Evolutionary conservation across 352 stramenopile genomes (phyloP).

Genomic region (Pythium dissimile): DNA sequence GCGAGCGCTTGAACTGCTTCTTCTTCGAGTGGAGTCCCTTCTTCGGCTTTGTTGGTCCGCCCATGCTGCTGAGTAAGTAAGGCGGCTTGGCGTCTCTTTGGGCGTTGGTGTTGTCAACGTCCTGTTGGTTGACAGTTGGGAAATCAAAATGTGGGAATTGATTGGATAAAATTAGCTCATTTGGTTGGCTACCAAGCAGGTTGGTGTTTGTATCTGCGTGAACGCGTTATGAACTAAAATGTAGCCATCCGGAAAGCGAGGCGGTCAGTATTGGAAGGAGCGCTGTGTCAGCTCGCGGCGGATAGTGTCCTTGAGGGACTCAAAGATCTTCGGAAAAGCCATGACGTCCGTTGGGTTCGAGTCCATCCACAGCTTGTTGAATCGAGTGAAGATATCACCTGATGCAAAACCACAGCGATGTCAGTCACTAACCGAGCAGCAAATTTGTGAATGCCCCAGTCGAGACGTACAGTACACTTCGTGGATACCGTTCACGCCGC

Average conservation of each 20-base stretch:
- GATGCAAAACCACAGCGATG: background rate
- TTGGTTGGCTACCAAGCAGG: slow-evolving; percentile 15
- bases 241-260: slow-evolving; percentile 21
- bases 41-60: slow-evolving; percentile 49
- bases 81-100: slow-evolving; percentile 13
- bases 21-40: slow-evolving; percentile 78
- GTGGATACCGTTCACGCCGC: slow-evolving; percentile 50
- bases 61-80: too few relatives aligned
- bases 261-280: slow-evolving; percentile 65
- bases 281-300: slow-evolving; percentile 45
- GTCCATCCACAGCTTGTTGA: slow-evolving; percentile 82
- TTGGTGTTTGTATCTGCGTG: slow-evolving; percentile 4
- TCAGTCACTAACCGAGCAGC: background rate
- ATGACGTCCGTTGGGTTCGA: slow-evolving; percentile 82
- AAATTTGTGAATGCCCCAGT: background rate
- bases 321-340: slow-evolving; percentile 82
- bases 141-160: slow-evolving; percentile 6
- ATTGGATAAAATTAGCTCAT: slow-evolving; percentile 23
- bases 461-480: slow-evolving; percentile 68
- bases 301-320: slow-evolving; percentile 72
- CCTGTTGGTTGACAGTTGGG: slow-evolving; percentile 23
- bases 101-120: slow-evolving; percentile 9
- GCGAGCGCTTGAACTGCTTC: slow-evolving; percentile 83
- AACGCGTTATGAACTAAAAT: slow-evolving; percentile 28
- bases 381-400: slow-evolving; percentile 78